These are phyloP conservation scores for Daldinia loculata DNA, from an alignment of 495 filamentous ascomycete genomes.

Conservation along the genomic window DNA sequence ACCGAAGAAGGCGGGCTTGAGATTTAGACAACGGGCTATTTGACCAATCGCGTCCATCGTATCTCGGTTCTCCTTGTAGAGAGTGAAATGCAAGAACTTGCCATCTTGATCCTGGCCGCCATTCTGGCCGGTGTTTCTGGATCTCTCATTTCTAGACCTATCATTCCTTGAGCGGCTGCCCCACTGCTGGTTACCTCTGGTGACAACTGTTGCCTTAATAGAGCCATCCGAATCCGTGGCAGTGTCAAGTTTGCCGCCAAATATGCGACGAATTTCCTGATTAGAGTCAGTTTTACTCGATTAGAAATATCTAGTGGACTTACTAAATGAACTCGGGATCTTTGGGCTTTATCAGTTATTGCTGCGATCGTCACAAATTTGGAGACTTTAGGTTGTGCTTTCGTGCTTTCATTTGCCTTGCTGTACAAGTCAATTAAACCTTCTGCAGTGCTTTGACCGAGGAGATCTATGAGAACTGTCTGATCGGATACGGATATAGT, in stretches of 20 bases:
- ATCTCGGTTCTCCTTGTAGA: constrained; percentile 98
- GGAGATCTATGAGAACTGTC: constrained; percentile 37
- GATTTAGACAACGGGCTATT: constrained; percentile 71
- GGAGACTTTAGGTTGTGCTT: constrained; percentile 37
- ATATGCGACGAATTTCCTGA: constrained; percentile 59
- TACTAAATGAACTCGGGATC: constrained; percentile 53
- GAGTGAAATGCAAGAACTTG: constrained; percentile 86
- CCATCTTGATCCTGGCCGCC: constrained; percentile 58
- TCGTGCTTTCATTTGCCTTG: constrained; percentile 33
- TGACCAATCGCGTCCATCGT: constrained; percentile 90
- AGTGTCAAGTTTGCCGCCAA: constrained; percentile 48
- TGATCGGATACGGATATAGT: constrained; percentile 37
- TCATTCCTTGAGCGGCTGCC: constrained; percentile 49
- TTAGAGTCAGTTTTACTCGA: constrained; percentile 18
- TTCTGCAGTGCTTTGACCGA: constrained; percentile 45
- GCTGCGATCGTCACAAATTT: constrained; percentile 43
- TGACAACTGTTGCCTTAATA: constrained; percentile 49
- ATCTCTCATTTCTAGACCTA: constrained; percentile 42
- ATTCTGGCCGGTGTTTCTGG: constrained; percentile 41
- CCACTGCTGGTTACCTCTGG: constrained; percentile 47
- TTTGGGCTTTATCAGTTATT: constrained; percentile 51
- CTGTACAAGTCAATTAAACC: constrained; percentile 48
- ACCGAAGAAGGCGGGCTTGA: constrained; percentile 73
- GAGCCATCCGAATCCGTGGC: constrained; percentile 41
- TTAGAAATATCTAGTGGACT: background rate